Conservation (phyloP, 495 filamentous ascomycete genomes). For the Lophiostoma macrostomum region DNA sequence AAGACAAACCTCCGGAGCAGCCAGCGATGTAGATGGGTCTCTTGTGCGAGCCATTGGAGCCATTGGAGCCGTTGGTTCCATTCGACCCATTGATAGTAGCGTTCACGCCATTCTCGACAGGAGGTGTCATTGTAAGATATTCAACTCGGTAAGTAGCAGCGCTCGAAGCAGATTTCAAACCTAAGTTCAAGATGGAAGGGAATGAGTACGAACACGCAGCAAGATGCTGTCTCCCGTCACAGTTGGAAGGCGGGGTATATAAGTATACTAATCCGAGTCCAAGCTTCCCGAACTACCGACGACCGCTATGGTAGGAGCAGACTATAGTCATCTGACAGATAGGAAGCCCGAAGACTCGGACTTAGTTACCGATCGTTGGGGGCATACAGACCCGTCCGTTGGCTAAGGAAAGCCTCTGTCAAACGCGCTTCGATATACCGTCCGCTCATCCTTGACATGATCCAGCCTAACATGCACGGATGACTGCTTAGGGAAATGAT, state of each 20-base stretch:
- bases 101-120: conserved; percentile 12
- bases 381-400: too few species aligned
- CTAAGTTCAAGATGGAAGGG: not conserved
- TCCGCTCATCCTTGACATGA: too few species aligned
- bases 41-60: conserved; percentile 14
- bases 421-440: too few species aligned
- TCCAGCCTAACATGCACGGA: too few species aligned
- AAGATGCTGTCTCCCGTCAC: not conserved
- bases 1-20: conserved; percentile 21
- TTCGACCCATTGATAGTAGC: conserved; percentile 8
- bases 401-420: too few species aligned
- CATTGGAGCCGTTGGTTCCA: not conserved
- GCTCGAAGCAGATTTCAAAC: not conserved
- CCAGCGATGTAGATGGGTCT: conserved; percentile 24
- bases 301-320: too few species aligned
- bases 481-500: not conserved
- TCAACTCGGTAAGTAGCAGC: not conserved
- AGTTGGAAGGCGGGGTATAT: too few species aligned
- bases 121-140: conserved; percentile 5
- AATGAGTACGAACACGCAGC: not conserved
- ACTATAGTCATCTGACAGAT: too few species aligned
- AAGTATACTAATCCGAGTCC: too few species aligned
- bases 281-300: too few species aligned
- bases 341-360: too few species aligned
- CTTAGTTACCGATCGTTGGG: too few species aligned